These are phyloP conservation scores for Trichoderma orchidacearum DNA, from an alignment of 495 filamentous ascomycete genomes.

Conservation along the genomic window DNA sequence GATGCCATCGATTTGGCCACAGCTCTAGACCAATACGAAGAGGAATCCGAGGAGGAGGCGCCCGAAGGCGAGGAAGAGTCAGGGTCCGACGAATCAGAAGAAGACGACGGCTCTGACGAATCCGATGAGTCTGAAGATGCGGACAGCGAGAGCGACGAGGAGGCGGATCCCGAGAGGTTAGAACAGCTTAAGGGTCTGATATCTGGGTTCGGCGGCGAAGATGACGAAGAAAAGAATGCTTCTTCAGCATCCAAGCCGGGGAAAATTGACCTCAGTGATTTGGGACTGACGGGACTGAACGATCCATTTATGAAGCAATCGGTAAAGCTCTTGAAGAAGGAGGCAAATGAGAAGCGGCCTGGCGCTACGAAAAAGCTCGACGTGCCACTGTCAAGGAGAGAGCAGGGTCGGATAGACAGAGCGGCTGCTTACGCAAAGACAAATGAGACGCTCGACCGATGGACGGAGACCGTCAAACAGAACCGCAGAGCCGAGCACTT, in stretches of 20 bases:
- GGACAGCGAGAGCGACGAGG: slow-evolving; percentile 45
- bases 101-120: slow-evolving; percentile 34
- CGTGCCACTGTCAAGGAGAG: slow-evolving; percentile 73
- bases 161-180: slow-evolving; percentile 43
- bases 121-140: slow-evolving; percentile 30
- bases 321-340: slow-evolving; percentile 51
- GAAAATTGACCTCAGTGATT: slow-evolving; percentile 71
- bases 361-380: slow-evolving; percentile 61
- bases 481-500: slow-evolving; percentile 88
- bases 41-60: slow-evolving; percentile 33
- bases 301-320: slow-evolving; percentile 69
- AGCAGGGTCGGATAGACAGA: slow-evolving; percentile 82
- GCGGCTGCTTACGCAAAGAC: slow-evolving; percentile 77
- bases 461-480: slow-evolving; percentile 88
- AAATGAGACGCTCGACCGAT: slow-evolving; percentile 77
- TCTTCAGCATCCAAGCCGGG: slow-evolving; percentile 25
- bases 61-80: slow-evolving; percentile 21
- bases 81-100: slow-evolving; percentile 17
- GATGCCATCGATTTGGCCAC: slow-evolving; percentile 76
- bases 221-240: slow-evolving; percentile 18
- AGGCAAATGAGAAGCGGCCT: slow-evolving; percentile 33
- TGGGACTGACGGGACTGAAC: slow-evolving; percentile 54
- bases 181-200: slow-evolving; percentile 58
- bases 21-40: slow-evolving; percentile 51
- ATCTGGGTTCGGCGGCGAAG: slow-evolving; percentile 41